Evolutionary conservation across 176 grass and related monocot genomes (phyloP).

Genomic region (Luzula sylvatica): DNA sequence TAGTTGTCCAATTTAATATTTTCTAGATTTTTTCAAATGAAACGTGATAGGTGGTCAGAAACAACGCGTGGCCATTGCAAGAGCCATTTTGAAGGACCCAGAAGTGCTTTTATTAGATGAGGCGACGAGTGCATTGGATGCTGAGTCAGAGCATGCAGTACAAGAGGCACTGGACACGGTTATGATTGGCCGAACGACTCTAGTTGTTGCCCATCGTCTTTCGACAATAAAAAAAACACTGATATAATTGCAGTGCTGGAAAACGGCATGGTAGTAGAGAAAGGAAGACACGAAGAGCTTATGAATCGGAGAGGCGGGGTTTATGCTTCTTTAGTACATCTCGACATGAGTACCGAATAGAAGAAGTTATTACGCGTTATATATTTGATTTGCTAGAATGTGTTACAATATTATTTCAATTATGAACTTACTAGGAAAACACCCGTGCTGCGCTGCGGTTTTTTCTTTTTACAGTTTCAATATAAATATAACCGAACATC

Average conservation of each 20-base stretch:
- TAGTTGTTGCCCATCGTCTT: slow-evolving; percentile 58
- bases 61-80: slow-evolving; percentile 64
- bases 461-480: too few relatives aligned
- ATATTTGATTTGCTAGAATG: too few relatives aligned
- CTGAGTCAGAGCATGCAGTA: slow-evolving; percentile 51
- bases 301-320: slow-evolving; percentile 35
- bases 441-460: too few relatives aligned
- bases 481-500: too few relatives aligned
- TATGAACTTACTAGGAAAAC: too few relatives aligned
- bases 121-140: slow-evolving; percentile 67
- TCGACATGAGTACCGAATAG: slow-evolving; percentile 24
- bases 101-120: slow-evolving; percentile 67
- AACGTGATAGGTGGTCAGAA: slow-evolving; percentile 78
- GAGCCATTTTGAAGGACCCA: slow-evolving; percentile 58
- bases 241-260: slow-evolving; percentile 46
- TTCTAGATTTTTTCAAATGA: too few relatives aligned
- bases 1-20: too few relatives aligned
- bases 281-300: slow-evolving; percentile 49
- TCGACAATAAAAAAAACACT: slow-evolving; percentile 40
- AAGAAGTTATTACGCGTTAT: too few relatives aligned
- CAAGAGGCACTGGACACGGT: slow-evolving; percentile 67
- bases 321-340: slow-evolving; percentile 56
- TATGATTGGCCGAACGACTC: slow-evolving; percentile 35
- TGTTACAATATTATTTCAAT: too few relatives aligned
- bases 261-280: slow-evolving; percentile 48